phyloP scores from a whole-genome alignment of 495 filamentous ascomycete genomes.

The Recurvomyces mirabilis region DNA sequence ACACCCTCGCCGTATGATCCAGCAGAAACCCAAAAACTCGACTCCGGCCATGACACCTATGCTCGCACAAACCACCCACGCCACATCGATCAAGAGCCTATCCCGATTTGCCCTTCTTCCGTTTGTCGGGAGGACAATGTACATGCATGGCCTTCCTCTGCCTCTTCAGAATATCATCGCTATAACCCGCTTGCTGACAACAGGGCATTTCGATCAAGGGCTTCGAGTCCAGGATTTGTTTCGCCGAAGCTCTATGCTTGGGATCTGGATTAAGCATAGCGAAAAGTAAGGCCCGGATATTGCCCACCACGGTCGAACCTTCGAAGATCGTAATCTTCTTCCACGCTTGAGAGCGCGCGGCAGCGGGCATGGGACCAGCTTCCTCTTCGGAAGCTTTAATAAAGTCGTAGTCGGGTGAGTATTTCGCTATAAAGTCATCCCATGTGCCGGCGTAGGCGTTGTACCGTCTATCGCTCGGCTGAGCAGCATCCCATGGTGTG shows the following conservation, averaged over 20 bases:
- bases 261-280: slow-evolving; percentile 69
- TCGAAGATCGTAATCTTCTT: slow-evolving; percentile 33
- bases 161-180: slow-evolving; percentile 19
- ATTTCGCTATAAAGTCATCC: slow-evolving; percentile 45
- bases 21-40: too few species aligned
- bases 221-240: slow-evolving; percentile 47
- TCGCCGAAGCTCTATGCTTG: slow-evolving; percentile 50
- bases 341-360: slow-evolving; percentile 30
- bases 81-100: too few species aligned
- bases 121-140: slow-evolving; percentile 25
- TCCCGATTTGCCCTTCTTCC: slow-evolving; percentile 16
- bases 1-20: too few species aligned
- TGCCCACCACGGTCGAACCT: too few species aligned
- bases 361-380: slow-evolving; percentile 36
- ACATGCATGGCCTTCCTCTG: slow-evolving; percentile 22
- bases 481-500: slow-evolving; percentile 52
- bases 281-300: slow-evolving; percentile 52
- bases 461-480: slow-evolving; percentile 35
- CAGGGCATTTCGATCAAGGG: slow-evolving; percentile 61
- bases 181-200: slow-evolving; percentile 40
- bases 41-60: too few species aligned
- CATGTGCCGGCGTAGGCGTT: slow-evolving; percentile 49
- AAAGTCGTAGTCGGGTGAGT: slow-evolving; percentile 35
- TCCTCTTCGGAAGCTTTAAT: slow-evolving; percentile 37
- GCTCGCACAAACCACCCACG: too few species aligned